Evolutionary conservation across 345 rosid species (phyloP).

Genomic region (Pseudoturritis turrita): DNA sequence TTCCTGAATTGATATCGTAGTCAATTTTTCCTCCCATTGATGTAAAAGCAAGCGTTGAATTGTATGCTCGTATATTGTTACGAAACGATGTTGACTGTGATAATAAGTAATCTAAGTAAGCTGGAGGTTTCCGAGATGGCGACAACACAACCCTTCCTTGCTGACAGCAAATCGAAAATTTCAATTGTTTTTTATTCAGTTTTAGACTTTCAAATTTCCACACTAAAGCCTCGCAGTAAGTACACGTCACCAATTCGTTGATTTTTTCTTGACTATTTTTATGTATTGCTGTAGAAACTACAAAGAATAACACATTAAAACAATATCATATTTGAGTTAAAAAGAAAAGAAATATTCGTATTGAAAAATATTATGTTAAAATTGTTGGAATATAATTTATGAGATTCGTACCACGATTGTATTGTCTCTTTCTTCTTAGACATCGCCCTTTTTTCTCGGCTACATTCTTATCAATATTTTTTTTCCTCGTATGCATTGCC

Average conservation of each 20-base stretch:
- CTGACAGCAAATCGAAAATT: not conserved
- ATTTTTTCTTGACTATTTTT: not conserved
- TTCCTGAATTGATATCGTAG: not conserved
- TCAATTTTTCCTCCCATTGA: conserved; percentile 3
- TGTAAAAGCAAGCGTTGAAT: conserved; percentile 6
- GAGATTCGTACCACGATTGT: not conserved
- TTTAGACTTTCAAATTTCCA: not conserved
- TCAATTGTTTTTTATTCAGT: not conserved
- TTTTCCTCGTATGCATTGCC: no score
- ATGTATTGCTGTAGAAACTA: not conserved
- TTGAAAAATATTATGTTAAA: no score
- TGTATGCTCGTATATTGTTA: not conserved
- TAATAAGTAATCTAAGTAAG: not conserved
- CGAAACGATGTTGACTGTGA: not conserved
- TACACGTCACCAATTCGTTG: not conserved
- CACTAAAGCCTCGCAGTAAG: not conserved
- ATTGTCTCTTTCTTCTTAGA: not conserved
- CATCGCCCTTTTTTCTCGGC: no score
- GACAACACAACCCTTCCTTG: not conserved
- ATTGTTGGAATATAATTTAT: no score
- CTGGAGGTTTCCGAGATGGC: not conserved
- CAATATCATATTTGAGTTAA: no score
- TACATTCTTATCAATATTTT: no score
- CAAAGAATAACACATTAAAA: no score
- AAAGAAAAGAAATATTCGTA: no score